Percentiles rank a stretch among this genome's conserved stretches.
phyloP scores from a whole-genome alignment of 768 basidiomycete genomes.

The Rhizopogon sp. region DNA sequence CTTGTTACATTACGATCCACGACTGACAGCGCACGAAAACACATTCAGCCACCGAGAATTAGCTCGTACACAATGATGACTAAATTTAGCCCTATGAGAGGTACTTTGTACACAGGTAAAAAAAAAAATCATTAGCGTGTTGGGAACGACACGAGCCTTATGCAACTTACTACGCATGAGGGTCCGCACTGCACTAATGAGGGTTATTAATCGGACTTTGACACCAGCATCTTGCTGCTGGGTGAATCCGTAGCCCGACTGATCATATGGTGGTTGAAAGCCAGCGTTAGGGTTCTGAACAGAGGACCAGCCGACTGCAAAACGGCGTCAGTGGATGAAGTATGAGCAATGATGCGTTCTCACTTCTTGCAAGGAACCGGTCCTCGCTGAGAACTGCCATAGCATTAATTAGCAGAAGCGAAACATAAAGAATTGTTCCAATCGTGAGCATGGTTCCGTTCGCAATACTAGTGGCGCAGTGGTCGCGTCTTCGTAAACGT shows the following conservation, averaged over 20 bases:
- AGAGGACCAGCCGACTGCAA: conserved; percentile 84
- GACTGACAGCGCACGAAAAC: conserved; percentile 8
- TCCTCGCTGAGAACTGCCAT: conserved; percentile 96
- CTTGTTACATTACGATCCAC: conserved; percentile 5
- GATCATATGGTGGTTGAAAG: conserved; percentile 68
- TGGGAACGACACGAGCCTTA: conserved; percentile 2
- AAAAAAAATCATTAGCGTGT: conserved; percentile 9
- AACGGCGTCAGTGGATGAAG: conserved; percentile 12
- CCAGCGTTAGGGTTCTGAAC: conserved; percentile 49
- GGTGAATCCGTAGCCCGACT: conserved; percentile 50
- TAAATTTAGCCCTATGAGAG: conserved; percentile 83
- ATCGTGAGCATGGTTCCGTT: conserved; percentile 46
- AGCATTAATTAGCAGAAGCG: conserved; percentile 87
- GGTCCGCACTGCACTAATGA: conserved; percentile 93
- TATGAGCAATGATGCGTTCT: conserved; percentile 25
- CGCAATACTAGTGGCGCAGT: conserved; percentile 3
- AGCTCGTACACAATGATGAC: conserved; percentile 85
- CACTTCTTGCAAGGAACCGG: conserved; percentile 89
- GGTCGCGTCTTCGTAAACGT: conserved; percentile 9
- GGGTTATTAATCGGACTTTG: conserved; percentile 83
- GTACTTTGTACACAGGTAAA: conserved; percentile 54
- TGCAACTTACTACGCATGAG: conserved; percentile 88
- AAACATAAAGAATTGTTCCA: conserved; percentile 78
- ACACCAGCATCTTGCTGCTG: conserved; percentile 57
- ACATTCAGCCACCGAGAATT: conserved; percentile 49